These are phyloP conservation scores for Tarenaya hassleriana DNA, from an alignment of 345 rosid species.

Conservation along the genomic window DNA sequence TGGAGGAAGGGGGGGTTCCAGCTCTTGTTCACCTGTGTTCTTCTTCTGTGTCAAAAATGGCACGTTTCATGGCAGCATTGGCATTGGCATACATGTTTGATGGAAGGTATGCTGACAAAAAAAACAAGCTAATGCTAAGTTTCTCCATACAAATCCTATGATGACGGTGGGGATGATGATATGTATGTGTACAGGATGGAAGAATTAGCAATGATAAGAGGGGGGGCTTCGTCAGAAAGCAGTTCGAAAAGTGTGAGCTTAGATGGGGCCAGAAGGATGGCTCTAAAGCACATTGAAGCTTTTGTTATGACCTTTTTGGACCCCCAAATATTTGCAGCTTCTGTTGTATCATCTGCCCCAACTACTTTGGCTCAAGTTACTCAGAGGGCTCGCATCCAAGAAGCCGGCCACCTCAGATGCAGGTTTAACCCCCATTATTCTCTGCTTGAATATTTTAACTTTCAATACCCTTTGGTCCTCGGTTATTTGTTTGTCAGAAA, in stretches of 20 bases:
- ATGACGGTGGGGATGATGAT: no score
- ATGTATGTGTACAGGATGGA: conserved; percentile 56
- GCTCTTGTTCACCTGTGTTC: conserved; percentile 69
- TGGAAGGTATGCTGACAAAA: no score
- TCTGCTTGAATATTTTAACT: no score
- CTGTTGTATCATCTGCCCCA: conserved; percentile 66
- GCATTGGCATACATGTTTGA: conserved; percentile 82
- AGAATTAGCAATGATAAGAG: conserved; percentile 47
- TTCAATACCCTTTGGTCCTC: no score
- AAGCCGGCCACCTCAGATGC: conserved; percentile 95
- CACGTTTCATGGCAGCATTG: conserved; percentile 80
- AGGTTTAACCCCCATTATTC: no score
- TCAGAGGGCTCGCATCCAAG: conserved; percentile 84
- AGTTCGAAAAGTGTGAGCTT: conserved; percentile 62
- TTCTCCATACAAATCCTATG: no score
- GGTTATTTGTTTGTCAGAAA: no score
- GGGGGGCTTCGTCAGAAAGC: conserved; percentile 67
- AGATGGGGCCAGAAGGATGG: conserved; percentile 72
- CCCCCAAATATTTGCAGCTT: conserved; percentile 60
- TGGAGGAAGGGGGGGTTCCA: conserved; percentile 79
- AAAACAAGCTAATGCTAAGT: no score
- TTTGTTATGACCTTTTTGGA: conserved; percentile 61
- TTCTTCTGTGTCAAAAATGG: conserved; percentile 71
- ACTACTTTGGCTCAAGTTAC: conserved; percentile 79
- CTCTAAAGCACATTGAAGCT: conserved; percentile 63